A percentile compares a stretch with the other conserved stretches of the same genome.
Conservation (phyloP, 169 alveolate genomes). For the Eimeria mitis region DNA sequence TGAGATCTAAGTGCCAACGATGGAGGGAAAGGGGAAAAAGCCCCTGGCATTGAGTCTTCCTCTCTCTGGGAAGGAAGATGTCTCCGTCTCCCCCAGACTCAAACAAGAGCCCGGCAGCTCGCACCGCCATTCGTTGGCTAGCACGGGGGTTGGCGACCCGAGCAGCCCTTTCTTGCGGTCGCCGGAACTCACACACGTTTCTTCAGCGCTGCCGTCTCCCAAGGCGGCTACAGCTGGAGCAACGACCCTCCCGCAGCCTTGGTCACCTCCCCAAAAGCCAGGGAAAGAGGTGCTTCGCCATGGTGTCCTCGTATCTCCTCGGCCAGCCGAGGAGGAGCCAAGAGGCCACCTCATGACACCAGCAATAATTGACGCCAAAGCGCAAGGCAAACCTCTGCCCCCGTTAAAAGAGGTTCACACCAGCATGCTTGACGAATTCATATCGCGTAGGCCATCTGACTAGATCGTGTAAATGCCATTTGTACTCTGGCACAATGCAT, state of each 20-base stretch:
- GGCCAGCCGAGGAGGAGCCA: constrained; percentile 10
- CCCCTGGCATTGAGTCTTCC: constrained; percentile 3
- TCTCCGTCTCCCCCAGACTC: not conserved
- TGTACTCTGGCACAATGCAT: not conserved
- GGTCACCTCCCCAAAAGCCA: not conserved
- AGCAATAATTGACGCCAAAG: constrained; percentile 34
- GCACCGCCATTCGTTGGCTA: constrained; percentile 53
- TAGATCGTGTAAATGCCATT: not conserved
- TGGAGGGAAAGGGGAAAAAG: constrained; percentile 14
- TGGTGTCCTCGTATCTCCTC: constrained; percentile 32
- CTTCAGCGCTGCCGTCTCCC: constrained; percentile 27
- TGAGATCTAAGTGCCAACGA: not conserved
- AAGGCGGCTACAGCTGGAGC: not conserved
- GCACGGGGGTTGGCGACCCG: constrained; percentile 45
- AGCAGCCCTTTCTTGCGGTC: constrained; percentile 24
- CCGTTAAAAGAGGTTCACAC: constrained; percentile 9
- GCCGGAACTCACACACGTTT: constrained; percentile 16
- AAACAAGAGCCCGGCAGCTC: constrained; percentile 23
- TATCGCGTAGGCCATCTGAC: constrained; percentile 2
- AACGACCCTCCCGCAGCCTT: not conserved
- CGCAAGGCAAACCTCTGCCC: constrained; percentile 25
- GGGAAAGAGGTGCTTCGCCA: constrained; percentile 18
- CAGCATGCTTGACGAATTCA: constrained; percentile 33
- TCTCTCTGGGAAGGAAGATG: constrained; percentile 23
- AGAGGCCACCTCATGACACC: constrained; percentile 33